Evolutionary conservation across 306 rosid genomes (phyloP), one percentile per base, ranked within the genome.

Genomic region (Quillaja saponaria): DNA sequence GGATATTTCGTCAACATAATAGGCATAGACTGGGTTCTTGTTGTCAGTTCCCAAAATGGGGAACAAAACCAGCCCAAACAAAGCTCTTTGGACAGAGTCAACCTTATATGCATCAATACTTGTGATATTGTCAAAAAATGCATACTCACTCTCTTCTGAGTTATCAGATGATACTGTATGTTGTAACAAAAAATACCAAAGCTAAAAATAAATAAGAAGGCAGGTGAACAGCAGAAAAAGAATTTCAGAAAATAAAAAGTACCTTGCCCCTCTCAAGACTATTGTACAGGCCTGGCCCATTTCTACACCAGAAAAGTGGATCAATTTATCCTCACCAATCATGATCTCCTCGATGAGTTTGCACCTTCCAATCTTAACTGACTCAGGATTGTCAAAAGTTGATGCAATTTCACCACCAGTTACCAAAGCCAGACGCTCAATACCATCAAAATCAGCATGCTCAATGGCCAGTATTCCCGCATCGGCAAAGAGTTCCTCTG

Each of bases 371-470:
- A 88, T 94, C 84, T 85, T 89, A 39, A 94, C 96, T 14, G 99
- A 94, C 73, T 90, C 97, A 0, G 97, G 97, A 54, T 90, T 94
- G 84, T 94, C 97, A 71, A 89, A 94, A 13, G 99, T 85, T 52
- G 97, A 89, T 10, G 96, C 97, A 80, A 94, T 94, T 52, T 94
- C 95, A 70, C 95, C 99, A 46, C 96, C 97, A 66, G 97, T 87
- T 42, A 94, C 99, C 55, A 94, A 69, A 25, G 87, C 97, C 75
- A 89, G 69, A 25, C 91, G 96, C 79, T 88, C 99, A 58, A 89
- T 85, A 66, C 95, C 99, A 78, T 87, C 99, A 73, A 94, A 89
- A 85, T 89, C 99, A 74, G 99, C 99, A 78, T 94, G 97, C 85
- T 94, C 96, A 81, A 94, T 94, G 5, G 99, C 96, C 48, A 92